A percentile compares a stretch with the other conserved stretches of the same genome.
These are phyloP conservation scores for Gnomoniopsis sp. DNA, from an alignment of 2,329 filamentous ascomycete genomes.

Conservation along the genomic window DNA sequence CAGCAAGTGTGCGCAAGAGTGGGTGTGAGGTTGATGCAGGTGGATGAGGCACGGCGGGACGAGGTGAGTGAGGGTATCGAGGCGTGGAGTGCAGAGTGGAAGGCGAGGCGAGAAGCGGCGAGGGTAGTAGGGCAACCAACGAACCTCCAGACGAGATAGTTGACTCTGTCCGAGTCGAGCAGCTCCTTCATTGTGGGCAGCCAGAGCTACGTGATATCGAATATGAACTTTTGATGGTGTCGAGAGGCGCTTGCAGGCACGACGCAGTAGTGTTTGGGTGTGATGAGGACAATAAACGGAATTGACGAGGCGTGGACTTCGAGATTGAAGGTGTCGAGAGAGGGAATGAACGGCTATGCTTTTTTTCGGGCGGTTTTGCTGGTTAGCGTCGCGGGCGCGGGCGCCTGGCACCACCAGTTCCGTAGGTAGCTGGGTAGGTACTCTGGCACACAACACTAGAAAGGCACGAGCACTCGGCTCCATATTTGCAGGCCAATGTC, in stretches of 20 bases:
- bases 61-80: too few species aligned
- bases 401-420: not conserved
- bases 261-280: not conserved
- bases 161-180: constrained; percentile 65
- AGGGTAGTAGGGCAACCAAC: constrained; percentile 32
- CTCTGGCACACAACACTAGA: too few species aligned
- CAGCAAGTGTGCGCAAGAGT: not conserved
- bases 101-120: constrained; percentile 13
- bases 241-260: not conserved
- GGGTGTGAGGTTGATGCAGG: not conserved
- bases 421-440: too few species aligned
- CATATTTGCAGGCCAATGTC: too few species aligned
- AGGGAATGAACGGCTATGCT: constrained; percentile 15
- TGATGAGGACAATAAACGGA: not conserved
- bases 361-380: constrained; percentile 17
- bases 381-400: not conserved
- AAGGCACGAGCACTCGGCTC: too few species aligned
- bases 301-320: not conserved
- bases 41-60: too few species aligned
- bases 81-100: too few species aligned
- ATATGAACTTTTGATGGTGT: not conserved
- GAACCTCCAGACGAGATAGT: constrained; percentile 70
- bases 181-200: constrained; percentile 54
- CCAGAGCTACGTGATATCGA: constrained; percentile 21
- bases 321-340: constrained; percentile 1